phyloP scores from a whole-genome alignment of 73 alveolate species.

The Paramecium sonneborni region DNA sequence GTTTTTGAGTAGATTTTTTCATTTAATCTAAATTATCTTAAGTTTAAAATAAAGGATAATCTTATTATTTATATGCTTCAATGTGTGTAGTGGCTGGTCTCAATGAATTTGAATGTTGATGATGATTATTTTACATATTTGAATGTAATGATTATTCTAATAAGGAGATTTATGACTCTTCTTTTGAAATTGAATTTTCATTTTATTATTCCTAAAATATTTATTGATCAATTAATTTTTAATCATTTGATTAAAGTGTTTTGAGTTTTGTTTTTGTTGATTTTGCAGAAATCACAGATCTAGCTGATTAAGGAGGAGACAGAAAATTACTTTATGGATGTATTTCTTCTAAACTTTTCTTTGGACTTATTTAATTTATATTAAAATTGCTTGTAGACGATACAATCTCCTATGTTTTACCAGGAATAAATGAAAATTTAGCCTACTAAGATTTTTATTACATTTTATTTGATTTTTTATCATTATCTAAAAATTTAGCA shows the following conservation, averaged over 20 bases:
- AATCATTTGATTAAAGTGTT: not conserved
- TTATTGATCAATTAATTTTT: not conserved
- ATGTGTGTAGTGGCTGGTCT: not conserved
- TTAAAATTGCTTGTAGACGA: not conserved
- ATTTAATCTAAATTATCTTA: not conserved
- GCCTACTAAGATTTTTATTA: not conserved
- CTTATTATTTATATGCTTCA: not conserved
- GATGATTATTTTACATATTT: not conserved
- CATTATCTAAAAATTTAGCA: not conserved
- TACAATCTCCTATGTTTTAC: not conserved
- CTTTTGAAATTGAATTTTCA: not conserved
- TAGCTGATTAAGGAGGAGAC: not conserved
- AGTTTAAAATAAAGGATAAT: not conserved
- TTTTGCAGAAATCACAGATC: not conserved
- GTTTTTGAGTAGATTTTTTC: not conserved
- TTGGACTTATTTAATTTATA: not conserved
- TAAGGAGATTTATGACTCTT: not conserved
- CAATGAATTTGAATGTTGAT: not conserved
- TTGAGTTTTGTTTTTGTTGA: constrained; percentile 1
- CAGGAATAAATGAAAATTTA: not conserved
- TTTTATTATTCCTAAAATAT: not conserved
- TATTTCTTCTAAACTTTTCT: not conserved
- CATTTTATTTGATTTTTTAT: not conserved
- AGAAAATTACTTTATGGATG: not conserved
- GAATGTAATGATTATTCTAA: not conserved